These are phyloP conservation scores for Pythium dissimile DNA, from an alignment of 352 stramenopile genomes.

Conservation along the genomic window DNA sequence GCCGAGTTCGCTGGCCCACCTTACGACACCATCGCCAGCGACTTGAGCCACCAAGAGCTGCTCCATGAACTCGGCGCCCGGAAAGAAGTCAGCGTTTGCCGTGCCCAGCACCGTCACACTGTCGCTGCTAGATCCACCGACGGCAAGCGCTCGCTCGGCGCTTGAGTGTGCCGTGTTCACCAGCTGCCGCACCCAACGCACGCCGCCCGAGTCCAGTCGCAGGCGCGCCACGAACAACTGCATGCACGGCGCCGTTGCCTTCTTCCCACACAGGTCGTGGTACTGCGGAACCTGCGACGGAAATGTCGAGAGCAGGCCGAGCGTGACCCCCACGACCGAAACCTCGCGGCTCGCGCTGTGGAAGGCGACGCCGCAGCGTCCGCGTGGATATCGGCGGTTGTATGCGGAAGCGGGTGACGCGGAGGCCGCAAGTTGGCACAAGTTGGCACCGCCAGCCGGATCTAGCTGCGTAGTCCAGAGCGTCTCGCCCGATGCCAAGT, in stretches of 20 bases:
- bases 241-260: background rate
- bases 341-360: background rate
- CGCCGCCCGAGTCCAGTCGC: background rate
- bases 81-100: conserved; percentile 13
- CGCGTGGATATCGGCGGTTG: conserved; percentile 5
- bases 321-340: conserved; percentile 20
- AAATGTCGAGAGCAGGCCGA: conserved; percentile 20
- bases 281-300: conserved; percentile 19
- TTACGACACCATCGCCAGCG: conserved; percentile 7
- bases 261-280: conserved; percentile 7
- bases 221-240: conserved; percentile 23
- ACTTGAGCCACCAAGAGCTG: conserved; percentile 10
- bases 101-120: conserved; percentile 8
- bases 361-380: conserved; percentile 8
- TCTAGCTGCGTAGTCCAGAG: conserved; percentile 24
- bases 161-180: background rate
- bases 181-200: conserved; percentile 19
- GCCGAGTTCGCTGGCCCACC: conserved; percentile 23
- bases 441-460: background rate
- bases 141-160: background rate
- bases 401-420: background rate
- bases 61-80: conserved; percentile 17
- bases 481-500: conserved; percentile 5
- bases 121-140: background rate
- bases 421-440: conserved; percentile 5